Conservation (phyloP, 2,329 filamentous ascomycete genomes). For the Aspergillus sclerotialis region DNA sequence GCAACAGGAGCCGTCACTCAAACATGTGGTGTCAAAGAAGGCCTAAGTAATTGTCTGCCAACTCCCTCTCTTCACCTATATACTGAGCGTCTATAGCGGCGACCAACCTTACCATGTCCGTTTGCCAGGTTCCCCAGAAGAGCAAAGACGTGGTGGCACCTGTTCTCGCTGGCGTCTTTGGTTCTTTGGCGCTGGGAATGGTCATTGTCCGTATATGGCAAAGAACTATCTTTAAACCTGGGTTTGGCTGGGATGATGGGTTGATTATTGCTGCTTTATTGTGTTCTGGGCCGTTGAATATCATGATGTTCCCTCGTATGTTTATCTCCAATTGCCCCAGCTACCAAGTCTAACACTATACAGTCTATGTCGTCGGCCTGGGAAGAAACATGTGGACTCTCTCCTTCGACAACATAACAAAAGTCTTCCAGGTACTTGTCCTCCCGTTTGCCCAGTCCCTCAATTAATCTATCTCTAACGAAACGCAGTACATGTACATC, state of each 20-base stretch:
- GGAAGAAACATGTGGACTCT: slow-evolving; percentile 4
- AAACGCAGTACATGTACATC: slow-evolving; percentile 7
- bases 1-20: slow-evolving; percentile 1
- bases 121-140: slow-evolving; percentile 3
- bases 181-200: slow-evolving; percentile 2
- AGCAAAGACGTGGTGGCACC: slow-evolving; percentile 1
- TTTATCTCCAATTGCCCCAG: too few species aligned
- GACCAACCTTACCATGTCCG: slow-evolving; percentile 4
- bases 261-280: slow-evolving; percentile 2
- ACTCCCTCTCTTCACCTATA: too few species aligned
- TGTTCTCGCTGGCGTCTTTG: slow-evolving; percentile 3
- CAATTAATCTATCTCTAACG: background rate
- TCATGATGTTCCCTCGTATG: background rate
- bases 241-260: slow-evolving; percentile 2
- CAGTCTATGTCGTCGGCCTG: too few species aligned
- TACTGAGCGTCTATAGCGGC: slow-evolving; percentile 1
- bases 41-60: slow-evolving; percentile 3
- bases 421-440: background rate
- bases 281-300: slow-evolving; percentile 4
- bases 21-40: slow-evolving; percentile 4
- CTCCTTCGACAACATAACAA: slow-evolving; percentile 2
- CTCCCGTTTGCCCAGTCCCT: too few species aligned
- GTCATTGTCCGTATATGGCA: slow-evolving; percentile 2
- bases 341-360: too few species aligned
- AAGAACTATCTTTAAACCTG: slow-evolving; percentile 1